Percentiles rank a stretch among this genome's conserved stretches.
These are phyloP conservation scores for Azolla pinnata DNA, from an alignment of 75 land plant species.

Conservation along the genomic window DNA sequence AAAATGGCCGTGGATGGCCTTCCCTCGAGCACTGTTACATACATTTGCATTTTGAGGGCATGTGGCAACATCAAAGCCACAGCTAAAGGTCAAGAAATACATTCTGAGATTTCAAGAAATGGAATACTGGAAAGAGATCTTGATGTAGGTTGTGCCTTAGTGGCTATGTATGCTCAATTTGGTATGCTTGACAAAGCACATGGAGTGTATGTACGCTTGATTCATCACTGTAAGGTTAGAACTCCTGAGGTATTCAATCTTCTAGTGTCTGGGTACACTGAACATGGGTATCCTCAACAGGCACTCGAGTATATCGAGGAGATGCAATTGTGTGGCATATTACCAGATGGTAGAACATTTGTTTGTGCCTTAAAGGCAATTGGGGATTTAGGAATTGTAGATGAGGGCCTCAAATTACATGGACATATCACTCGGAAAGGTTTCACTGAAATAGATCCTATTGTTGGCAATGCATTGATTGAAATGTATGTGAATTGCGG, in stretches of 20 bases:
- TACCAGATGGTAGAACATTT: constrained; percentile 17
- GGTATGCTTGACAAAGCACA: too few species aligned
- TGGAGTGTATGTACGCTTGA: too few species aligned
- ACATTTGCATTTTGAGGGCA: constrained; percentile 9
- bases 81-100: constrained; percentile 5
- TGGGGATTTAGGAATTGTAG: constrained; percentile 15
- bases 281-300: constrained; percentile 8
- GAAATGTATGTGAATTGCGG: constrained; percentile 53
- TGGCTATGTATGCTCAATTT: background rate
- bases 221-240: too few species aligned
- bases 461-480: constrained; percentile 40
- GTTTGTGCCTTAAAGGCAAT: constrained; percentile 13
- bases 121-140: background rate
- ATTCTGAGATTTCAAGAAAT: constrained; percentile 8
- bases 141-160: background rate
- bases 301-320: constrained; percentile 5
- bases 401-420: constrained; percentile 31
- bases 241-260: too few species aligned
- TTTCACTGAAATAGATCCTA: constrained; percentile 19
- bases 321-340: constrained; percentile 11
- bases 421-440: constrained; percentile 29
- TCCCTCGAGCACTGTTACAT: background rate
- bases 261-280: constrained; percentile 14
- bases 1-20: constrained; percentile 7
- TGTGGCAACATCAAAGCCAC: constrained; percentile 8